Evolutionary conservation across 768 basidiomycete species (phyloP), one percentile per base, ranked within the genome.

Genomic region (Coprinopsis marcescibilis): DNA sequence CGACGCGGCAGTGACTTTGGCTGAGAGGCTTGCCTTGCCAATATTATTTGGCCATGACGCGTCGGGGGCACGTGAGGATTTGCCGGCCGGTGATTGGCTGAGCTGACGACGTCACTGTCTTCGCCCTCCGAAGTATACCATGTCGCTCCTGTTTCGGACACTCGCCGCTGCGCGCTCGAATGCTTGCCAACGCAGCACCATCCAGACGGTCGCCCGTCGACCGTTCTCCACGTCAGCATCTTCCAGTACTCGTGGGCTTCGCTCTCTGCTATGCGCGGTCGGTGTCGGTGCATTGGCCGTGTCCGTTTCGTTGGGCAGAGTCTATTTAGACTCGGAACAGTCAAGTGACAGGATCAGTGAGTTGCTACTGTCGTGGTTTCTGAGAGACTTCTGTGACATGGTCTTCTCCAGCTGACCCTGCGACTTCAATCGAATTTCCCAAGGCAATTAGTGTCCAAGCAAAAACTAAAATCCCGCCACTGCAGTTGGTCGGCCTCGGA

Each of bases 401-500:
- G n/a, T n/a, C n/a, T n/a, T 19, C 33, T 3, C 30, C 55, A 84
- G 88, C 75, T 52, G 89, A 91, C 57, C 78, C 83, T 34, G 85
- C 78, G 17, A 89, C 86, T 2, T 79, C 78, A 5, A 80, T 90
- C 52, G 65, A 72, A 49, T 91, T 90, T 58, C 89, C 89, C 2
- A 81, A 71, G 35, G 72, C 72, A 3, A 67, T 91, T 19, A 71
- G 59, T 14, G 71, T 88, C 17, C 80, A 82, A 15, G 78, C 85
- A 25, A 85, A 80, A 55, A 63, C 77, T 13, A 74, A 78, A 8
- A 63, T 78, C 4, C 79, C 85, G 7, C 65, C 75, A 1, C 77
- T 89, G 55, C 75, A 80, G 10, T 75, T 95, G 4, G 66, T 96
- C 15, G 93, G 93, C 4, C 68, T 90, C 1, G 93, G 93, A 19